Evolutionary conservation across 306 rosid genomes (phyloP).

Genomic region (Dalbergia cultrata): DNA sequence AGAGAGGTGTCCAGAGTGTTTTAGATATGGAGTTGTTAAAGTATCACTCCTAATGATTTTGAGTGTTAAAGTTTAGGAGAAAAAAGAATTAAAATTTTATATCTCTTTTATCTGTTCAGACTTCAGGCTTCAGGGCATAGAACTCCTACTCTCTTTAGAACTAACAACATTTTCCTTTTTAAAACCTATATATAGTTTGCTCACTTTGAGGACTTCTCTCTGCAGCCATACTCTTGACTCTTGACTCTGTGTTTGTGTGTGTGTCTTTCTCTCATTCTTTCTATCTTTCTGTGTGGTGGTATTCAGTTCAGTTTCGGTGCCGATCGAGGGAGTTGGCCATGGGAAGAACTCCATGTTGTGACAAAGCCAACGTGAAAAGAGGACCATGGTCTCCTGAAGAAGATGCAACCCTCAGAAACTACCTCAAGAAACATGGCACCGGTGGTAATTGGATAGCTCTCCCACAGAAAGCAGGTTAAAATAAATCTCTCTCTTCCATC

Average conservation of each 20-base stretch:
- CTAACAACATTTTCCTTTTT: neutral
- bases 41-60: no score
- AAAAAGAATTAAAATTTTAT: no score
- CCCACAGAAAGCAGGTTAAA: conserved; percentile 50
- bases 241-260: no score
- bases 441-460: conserved; percentile 51
- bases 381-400: conserved; percentile 51
- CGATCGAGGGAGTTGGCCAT: conserved; percentile 5
- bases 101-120: no score
- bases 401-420: conserved; percentile 44
- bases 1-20: no score
- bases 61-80: no score
- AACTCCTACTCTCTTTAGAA: no score
- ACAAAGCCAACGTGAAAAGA: conserved; percentile 53
- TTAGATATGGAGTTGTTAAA: no score
- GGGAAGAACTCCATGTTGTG: conserved; percentile 57
- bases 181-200: neutral
- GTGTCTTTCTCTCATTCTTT: no score
- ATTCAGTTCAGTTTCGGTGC: neutral
- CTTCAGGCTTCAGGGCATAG: no score
- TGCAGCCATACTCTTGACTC: neutral
- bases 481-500: neutral
- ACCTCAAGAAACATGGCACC: conserved; percentile 45
- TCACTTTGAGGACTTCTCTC: neutral
- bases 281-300: neutral